Percentiles rank a stretch among this genome's conserved stretches.
Conservation (phyloP, 495 filamentous ascomycete genomes). For the Pseudoneurospora amorphoporcata region DNA sequence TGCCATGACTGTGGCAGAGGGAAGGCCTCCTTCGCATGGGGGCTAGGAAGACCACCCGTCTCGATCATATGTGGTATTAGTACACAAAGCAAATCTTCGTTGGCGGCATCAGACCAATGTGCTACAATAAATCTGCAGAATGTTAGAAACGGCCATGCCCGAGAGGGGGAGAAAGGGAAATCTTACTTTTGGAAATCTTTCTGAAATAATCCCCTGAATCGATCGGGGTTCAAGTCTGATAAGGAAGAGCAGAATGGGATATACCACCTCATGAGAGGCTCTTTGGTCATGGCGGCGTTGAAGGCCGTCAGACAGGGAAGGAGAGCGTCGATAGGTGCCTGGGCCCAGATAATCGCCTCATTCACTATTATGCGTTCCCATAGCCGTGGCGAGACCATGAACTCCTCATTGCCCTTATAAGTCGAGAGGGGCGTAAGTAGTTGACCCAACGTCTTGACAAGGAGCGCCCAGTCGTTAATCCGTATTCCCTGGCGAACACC, state of each 20-base stretch:
- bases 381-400: constrained; percentile 32
- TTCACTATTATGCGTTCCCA: constrained; percentile 50
- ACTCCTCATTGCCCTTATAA: constrained; percentile 23
- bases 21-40: constrained; percentile 44
- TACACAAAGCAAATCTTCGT: constrained; percentile 58
- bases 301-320: constrained; percentile 55
- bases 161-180: not conserved
- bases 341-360: constrained; percentile 57
- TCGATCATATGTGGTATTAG: constrained; percentile 58
- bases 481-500: constrained; percentile 70
- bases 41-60: constrained; percentile 36
- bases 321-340: constrained; percentile 69
- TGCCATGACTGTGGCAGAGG: constrained; percentile 59
- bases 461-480: constrained; percentile 57
- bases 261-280: constrained; percentile 57
- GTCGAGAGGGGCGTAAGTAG: constrained; percentile 39
- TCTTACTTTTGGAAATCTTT: constrained; percentile 69
- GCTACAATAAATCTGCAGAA: constrained; percentile 52
- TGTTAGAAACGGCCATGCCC: constrained; percentile 11
- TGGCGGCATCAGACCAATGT: constrained; percentile 54
- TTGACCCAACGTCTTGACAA: constrained; percentile 48
- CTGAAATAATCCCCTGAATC: constrained; percentile 66
- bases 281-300: constrained; percentile 52
- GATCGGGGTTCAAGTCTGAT: constrained; percentile 57
- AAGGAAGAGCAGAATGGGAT: constrained; percentile 75